Percentiles rank a stretch among this genome's conserved stretches.
Evolutionary conservation across 768 basidiomycete species (phyloP).

Genomic region (Pulveroboletus sp.): DNA sequence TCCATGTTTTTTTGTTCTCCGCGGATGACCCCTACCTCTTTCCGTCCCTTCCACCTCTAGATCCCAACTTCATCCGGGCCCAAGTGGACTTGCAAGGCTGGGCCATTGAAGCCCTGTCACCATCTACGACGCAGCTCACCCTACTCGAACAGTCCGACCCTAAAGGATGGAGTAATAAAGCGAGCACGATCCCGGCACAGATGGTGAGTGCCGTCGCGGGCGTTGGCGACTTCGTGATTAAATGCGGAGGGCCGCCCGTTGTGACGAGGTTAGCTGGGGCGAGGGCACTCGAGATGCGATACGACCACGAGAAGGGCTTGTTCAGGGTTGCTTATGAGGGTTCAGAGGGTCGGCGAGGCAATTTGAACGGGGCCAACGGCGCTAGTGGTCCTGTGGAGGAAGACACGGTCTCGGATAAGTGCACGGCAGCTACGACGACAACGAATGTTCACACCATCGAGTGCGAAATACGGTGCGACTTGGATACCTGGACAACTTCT

Average conservation of each 20-base stretch:
- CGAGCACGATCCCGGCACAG: conserved; percentile 82
- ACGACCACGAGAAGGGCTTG: conserved; percentile 80
- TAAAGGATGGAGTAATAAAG: conserved; percentile 94
- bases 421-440: conserved; percentile 2
- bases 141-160: conserved; percentile 96
- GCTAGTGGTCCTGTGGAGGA: conserved; percentile 11
- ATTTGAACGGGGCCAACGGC: conserved; percentile 19
- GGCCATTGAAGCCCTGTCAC: conserved; percentile 94
- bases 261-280: conserved; percentile 80
- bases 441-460: conserved; percentile 56
- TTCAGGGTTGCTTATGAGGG: conserved; percentile 85
- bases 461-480: conserved; percentile 87
- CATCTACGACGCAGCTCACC: conserved; percentile 89
- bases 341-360: conserved; percentile 44
- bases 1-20: conserved; percentile 94
- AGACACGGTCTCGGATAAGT: background rate
- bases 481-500: conserved; percentile 81
- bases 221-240: conserved; percentile 93
- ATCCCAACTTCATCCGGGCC: conserved; percentile 80
- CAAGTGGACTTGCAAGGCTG: conserved; percentile 99
- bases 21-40: conserved; percentile 87
- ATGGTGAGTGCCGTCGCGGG: conserved; percentile 89
- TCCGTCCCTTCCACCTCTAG: conserved; percentile 60
- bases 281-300: conserved; percentile 65
- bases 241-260: conserved; percentile 91